These are phyloP conservation scores for Hypholoma sublateritium DNA, from an alignment of 768 basidiomycete species.

Conservation along the genomic window DNA sequence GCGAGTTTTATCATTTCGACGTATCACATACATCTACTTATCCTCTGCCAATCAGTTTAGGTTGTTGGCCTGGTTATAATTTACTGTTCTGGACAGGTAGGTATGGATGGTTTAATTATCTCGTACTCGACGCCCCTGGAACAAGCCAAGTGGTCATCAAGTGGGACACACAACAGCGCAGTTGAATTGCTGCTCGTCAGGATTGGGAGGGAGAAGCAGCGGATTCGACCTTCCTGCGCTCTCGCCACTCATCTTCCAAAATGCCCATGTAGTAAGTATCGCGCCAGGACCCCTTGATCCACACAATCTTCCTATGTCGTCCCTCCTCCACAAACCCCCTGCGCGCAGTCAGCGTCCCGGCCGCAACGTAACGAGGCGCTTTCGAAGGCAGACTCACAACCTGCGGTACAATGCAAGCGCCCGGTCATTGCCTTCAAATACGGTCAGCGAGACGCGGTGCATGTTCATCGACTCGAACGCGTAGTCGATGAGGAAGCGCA, in stretches of 20 bases:
- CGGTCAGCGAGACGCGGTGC: constrained; percentile 18
- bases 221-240: constrained; percentile 3
- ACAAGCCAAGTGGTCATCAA: too few species aligned
- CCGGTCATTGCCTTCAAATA: constrained; percentile 17
- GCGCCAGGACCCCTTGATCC: constrained; percentile 25
- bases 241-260: constrained; percentile 25
- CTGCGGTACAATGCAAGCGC: constrained; percentile 15
- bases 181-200: too few species aligned
- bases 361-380: neutral
- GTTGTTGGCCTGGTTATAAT: too few species aligned
- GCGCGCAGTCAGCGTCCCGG: neutral
- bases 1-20: too few species aligned
- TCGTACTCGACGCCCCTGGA: too few species aligned
- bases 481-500: constrained; percentile 15
- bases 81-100: too few species aligned
- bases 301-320: constrained; percentile 20
- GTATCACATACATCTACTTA: too few species aligned
- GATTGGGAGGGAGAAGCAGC: neutral
- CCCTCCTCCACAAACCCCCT: constrained; percentile 30
- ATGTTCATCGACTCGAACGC: constrained; percentile 14
- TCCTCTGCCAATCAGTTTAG: too few species aligned
- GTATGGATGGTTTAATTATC: too few species aligned
- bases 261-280: constrained; percentile 26
- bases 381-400: constrained; percentile 11
- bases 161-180: too few species aligned